phyloP scores from a whole-genome alignment of 2,329 filamentous ascomycete species.

The Neocatenulostroma microsporum region DNA sequence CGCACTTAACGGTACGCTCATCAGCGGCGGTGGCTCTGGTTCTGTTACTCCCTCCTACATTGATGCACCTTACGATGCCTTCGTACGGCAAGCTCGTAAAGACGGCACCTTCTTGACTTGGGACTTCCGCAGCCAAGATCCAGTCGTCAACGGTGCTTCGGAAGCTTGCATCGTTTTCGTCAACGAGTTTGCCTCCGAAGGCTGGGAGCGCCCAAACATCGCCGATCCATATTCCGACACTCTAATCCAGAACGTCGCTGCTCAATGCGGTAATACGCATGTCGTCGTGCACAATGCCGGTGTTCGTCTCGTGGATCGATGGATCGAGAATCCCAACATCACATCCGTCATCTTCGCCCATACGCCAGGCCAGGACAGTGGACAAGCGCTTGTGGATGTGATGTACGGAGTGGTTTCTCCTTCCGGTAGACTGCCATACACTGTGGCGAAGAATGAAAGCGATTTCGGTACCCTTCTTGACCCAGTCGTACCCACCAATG shows the following conservation, averaged over 20 bases:
- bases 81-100: constrained; percentile 18
- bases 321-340: constrained; percentile 18
- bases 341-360: constrained; percentile 19
- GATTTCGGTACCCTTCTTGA: constrained; percentile 16
- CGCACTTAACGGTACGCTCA: too few relatives aligned
- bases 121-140: too few relatives aligned
- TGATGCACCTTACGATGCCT: constrained; percentile 8
- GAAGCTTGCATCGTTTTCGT: too few relatives aligned
- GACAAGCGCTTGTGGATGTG: constrained; percentile 13
- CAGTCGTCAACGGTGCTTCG: too few relatives aligned
- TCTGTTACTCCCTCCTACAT: too few relatives aligned
- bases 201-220: too few relatives aligned
- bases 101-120: too few relatives aligned
- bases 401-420: constrained; percentile 17
- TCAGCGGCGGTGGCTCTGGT: too few relatives aligned
- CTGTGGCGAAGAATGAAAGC: constrained; percentile 15
- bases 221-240: too few relatives aligned
- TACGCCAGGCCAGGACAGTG: constrained; percentile 17
- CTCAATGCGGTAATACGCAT: constrained; percentile 18
- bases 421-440: constrained; percentile 19
- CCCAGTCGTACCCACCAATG: background rate
- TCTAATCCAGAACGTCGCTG: constrained; percentile 16
- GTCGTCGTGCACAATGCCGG: constrained; percentile 19
- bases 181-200: too few relatives aligned
- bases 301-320: constrained; percentile 15